These are phyloP conservation scores for Juglanconis sp. DNA, from an alignment of 2,329 filamentous ascomycete genomes.

Conservation along the genomic window DNA sequence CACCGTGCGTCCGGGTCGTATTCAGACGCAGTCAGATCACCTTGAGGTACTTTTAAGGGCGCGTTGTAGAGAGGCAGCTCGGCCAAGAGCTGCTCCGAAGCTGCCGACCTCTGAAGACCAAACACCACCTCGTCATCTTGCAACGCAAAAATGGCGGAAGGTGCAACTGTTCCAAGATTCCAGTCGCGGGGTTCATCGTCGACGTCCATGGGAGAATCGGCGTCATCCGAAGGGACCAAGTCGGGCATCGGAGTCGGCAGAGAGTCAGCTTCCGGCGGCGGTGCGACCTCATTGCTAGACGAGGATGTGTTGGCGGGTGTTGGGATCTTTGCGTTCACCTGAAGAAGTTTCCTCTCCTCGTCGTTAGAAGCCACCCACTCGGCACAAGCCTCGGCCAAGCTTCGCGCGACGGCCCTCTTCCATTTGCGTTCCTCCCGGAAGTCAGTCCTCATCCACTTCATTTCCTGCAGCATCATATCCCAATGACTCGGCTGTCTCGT, in stretches of 20 bases:
- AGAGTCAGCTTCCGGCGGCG: constrained; percentile 25
- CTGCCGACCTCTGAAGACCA: constrained; percentile 68
- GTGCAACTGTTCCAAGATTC: constrained; percentile 51
- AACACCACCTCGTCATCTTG: constrained; percentile 80
- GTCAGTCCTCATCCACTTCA: constrained; percentile 98
- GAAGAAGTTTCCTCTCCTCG: constrained; percentile 64
- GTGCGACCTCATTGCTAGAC: background rate
- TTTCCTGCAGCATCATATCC: constrained; percentile 84
- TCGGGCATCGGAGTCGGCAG: constrained; percentile 60
- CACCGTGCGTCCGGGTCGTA: constrained; percentile 67
- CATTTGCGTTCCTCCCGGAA: constrained; percentile 92
- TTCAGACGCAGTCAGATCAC: constrained; percentile 55
- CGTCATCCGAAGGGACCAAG: constrained; percentile 61
- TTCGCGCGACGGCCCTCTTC: constrained; percentile 80
- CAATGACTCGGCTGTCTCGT: constrained; percentile 73
- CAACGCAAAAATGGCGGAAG: constrained; percentile 80
- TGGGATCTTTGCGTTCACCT: constrained; percentile 58
- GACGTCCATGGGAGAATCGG: constrained; percentile 51
- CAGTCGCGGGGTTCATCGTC: constrained; percentile 35
- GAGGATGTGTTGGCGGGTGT: constrained; percentile 24
- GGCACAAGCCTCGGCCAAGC: constrained; percentile 77
- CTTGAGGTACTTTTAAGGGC: constrained; percentile 55
- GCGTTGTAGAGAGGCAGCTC: constrained; percentile 79
- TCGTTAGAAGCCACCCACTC: constrained; percentile 69
- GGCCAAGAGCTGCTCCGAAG: constrained; percentile 71